Base-by-base conservation (phyloP, 306 rosid genomes). In the Prunus padus region DNA sequence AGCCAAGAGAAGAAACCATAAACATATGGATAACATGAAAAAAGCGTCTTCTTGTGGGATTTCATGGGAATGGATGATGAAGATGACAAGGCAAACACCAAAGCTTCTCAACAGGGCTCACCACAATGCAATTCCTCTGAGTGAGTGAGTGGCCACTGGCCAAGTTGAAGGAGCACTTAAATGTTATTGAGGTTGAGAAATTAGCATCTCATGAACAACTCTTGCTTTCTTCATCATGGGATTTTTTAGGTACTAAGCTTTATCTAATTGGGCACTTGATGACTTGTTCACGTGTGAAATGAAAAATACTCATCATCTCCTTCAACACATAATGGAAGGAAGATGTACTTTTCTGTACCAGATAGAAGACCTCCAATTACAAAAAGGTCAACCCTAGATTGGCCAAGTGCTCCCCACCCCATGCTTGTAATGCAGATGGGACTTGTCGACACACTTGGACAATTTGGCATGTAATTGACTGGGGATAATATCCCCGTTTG, bases 141-240 rank as follows among this genome's bases (percentile, higher is more conserved):
- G 54, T n/a, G 79, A 86, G 87, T 88, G 42, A 37, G 42, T 37
- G 42, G 42, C 42, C 42, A 37, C 42, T 37, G 90, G 87, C 61
- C 77, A 64, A 86, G 86, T 89, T 88, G 93, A 79, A 72, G 22
- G 59, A 63, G 82, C 86, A 82, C 87, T 75, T 74, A 2, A 18
- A 42, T 11, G 42, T 42, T 57, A 11, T 25, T 9, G 51, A 57
- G 67, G 44, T 50, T 40, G 67, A 57, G 67, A 25, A 42, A 46
- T 46, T 67, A 23, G 42, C 67, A 69, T 57, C 57, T 67, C 44
- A 68, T 10, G 50, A 63, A 75, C 9, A 19, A 15, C 19, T 51
- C 57, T n/a, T 13, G 68, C 18, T 42, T 30, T 25, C 5, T 6
- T 63, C 13, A 23, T 67, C 72, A 18, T 63, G 69, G 69, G 25